phyloP scores from a whole-genome alignment of 2,329 filamentous ascomycete genomes.

The Clathrospora elynae region DNA sequence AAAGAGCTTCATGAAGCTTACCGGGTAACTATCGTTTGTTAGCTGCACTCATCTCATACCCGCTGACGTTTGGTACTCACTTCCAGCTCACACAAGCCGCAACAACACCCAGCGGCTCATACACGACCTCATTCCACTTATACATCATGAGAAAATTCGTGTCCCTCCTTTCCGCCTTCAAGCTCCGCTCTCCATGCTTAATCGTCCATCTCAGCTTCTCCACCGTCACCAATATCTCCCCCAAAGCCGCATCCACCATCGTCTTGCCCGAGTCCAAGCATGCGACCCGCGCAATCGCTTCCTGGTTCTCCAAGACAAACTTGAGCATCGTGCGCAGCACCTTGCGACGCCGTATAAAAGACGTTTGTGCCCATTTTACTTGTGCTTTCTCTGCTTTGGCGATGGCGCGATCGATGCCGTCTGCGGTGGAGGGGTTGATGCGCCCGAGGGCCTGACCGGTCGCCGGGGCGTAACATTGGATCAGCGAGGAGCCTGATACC shows the following conservation, averaged over 20 bases:
- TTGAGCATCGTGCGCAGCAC: conserved; percentile 82
- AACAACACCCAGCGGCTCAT: conserved; percentile 91
- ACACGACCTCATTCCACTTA: conserved; percentile 87
- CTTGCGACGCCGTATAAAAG: conserved; percentile 74
- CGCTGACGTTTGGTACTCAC: conserved; percentile 56
- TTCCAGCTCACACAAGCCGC: conserved; percentile 96
- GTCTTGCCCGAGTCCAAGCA: conserved; percentile 96
- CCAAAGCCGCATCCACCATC: conserved; percentile 88
- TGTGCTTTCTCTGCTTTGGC: conserved; percentile 76
- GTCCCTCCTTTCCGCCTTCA: conserved; percentile 73
- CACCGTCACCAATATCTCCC: conserved; percentile 89
- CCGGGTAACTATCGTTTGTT: conserved; percentile 48
- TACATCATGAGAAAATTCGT: conserved; percentile 95
- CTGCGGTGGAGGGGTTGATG: conserved; percentile 75
- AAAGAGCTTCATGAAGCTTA: conserved; percentile 27
- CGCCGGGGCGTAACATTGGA: conserved; percentile 88
- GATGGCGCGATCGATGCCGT: conserved; percentile 79
- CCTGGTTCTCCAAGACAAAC: conserved; percentile 86
- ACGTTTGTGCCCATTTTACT: conserved; percentile 74
- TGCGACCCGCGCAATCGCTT: conserved; percentile 80
- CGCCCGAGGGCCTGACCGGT: conserved; percentile 82
- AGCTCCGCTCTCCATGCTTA: conserved; percentile 80
- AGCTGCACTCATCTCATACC: conserved; percentile 6
- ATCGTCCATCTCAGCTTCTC: conserved; percentile 97
- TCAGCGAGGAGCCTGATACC: conserved; percentile 66